Base-by-base conservation (phyloP, 2,329 filamentous ascomycete genomes). In the Proliferodiscus dingleyae region DNA sequence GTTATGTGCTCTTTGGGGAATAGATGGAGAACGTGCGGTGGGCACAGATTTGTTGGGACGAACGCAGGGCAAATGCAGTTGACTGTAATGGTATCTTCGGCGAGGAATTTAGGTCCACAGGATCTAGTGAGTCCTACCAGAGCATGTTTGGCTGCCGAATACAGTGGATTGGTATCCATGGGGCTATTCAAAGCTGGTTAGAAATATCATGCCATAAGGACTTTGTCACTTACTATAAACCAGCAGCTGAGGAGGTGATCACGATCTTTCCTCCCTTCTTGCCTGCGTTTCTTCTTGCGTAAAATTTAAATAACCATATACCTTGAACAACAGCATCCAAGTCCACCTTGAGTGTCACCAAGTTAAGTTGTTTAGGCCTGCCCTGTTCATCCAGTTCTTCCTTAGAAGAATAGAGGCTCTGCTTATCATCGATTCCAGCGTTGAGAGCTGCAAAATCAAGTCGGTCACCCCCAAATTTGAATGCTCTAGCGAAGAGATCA, bases 381-480 rank as follows among this genome's bases (percentile, higher is more conserved):
- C 37, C 46, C 13, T 66, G 43, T 8, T 64, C 65, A 6, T 66
- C 63, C 21, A 64, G 58, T 29, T 65, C 61, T 28, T 65, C 61
- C 2, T 46, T 46, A 23, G 43, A 46, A 10, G 46, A 41, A 33
- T 68, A 68, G n/a, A 71, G 49, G 21, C 57, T 54, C 42, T 68
- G 64, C 29, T 58, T 58, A 45, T 66, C 68, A 38, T 61, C 66
- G 41, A 70, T 65, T 0, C 68, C 69, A 2, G 70, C 70, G 55
- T 72, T 71, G 2, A 68, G 64, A 30, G 68, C 67, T 51, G 65
- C 62, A 43, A 71, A 64, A 48, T 71, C 68, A 1, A 71, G 51
- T 1, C 68, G 59, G 5, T 42, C 19, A 18, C 42, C 42, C 8
- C 66, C 67, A 65, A 66, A 71, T 58, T 38, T 61, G 42, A 65